Conservation (phyloP, 73 alveolate species). For the Blepharisma japonicum region DNA sequence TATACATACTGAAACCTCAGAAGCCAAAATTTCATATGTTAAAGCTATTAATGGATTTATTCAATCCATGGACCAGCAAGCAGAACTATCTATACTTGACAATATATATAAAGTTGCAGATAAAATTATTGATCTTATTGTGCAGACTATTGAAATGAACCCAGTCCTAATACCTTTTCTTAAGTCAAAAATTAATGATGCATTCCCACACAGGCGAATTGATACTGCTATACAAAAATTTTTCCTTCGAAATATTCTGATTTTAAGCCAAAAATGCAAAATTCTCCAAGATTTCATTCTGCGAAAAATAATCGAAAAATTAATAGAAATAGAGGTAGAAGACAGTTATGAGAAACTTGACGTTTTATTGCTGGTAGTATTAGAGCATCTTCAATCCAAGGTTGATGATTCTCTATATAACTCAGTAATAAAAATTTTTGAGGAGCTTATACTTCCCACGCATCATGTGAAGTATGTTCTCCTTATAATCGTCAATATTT, state of each 20-base stretch:
- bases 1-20: not conserved
- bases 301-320: not conserved
- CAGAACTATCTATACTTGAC: not conserved
- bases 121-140: not conserved
- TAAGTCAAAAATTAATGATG: not conserved
- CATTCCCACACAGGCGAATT: not conserved
- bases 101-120: not conserved
- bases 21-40: not conserved
- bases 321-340: not conserved
- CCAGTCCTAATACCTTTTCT: not conserved
- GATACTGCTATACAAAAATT: not conserved
- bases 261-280: not conserved
- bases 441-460: not conserved
- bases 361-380: not conserved
- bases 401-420: not conserved
- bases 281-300: not conserved
- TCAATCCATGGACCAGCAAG: not conserved
- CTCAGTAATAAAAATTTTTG: not conserved
- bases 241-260: not conserved
- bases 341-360: not conserved
- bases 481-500: constrained; percentile 1
- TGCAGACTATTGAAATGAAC: not conserved
- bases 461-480: not conserved
- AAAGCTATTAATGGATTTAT: constrained; percentile 23
- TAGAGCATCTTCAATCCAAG: not conserved